Conservation (phyloP, 2,329 filamentous ascomycete species). For the Coleophoma eucalyptorum region DNA sequence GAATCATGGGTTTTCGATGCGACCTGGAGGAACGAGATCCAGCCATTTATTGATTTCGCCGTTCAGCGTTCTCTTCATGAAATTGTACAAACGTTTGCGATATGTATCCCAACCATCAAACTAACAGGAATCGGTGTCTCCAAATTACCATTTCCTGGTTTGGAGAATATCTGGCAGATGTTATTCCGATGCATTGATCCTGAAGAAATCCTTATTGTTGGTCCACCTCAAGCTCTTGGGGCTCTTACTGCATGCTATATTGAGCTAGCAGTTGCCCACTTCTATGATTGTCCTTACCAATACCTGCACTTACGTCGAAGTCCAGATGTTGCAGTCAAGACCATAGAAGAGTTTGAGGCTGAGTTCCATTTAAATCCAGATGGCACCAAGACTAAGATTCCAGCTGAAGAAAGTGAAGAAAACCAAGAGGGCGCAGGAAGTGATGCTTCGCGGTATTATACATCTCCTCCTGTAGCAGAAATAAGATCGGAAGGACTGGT, state of each 20-base stretch:
- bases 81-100: constrained; percentile 43
- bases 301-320: constrained; percentile 43
- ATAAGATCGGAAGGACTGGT: neutral
- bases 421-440: neutral
- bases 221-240: constrained; percentile 59
- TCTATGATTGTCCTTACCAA: constrained; percentile 59
- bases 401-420: neutral
- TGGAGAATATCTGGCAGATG: constrained; percentile 44
- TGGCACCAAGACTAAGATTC: neutral
- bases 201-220: constrained; percentile 50
- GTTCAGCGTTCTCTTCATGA: constrained; percentile 23
- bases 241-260: constrained; percentile 54
- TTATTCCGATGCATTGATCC: constrained; percentile 52
- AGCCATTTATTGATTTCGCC: constrained; percentile 32
- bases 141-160: constrained; percentile 8
- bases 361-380: neutral
- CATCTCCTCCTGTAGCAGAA: neutral
- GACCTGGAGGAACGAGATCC: constrained; percentile 9
- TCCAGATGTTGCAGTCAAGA: neutral
- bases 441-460: neutral
- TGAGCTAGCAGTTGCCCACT: constrained; percentile 43
- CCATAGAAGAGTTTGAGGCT: neutral
- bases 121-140: neutral
- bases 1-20: constrained; percentile 17
- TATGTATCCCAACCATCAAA: constrained; percentile 30